phyloP scores from a whole-genome alignment of 2,329 filamentous ascomycete genomes.

The Botryotinia narcissicola region DNA sequence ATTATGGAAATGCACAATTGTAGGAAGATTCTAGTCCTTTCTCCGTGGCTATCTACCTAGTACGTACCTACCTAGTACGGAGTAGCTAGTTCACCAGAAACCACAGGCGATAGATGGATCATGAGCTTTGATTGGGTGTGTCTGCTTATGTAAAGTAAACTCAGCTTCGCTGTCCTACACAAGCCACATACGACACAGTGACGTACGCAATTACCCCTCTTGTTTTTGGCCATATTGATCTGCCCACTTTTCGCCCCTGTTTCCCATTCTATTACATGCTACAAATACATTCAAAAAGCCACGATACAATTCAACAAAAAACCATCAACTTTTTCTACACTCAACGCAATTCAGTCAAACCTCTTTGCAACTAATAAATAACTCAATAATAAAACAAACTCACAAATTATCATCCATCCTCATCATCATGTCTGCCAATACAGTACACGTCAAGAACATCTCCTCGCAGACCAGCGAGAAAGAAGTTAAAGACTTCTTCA shows the following conservation, averaged over 20 bases:
- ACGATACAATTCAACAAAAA: not conserved
- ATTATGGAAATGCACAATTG: not conserved
- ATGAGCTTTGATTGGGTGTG: not conserved
- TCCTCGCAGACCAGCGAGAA: slow-evolving; percentile 77
- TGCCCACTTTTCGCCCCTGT: slow-evolving; percentile 13
- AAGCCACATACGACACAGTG: slow-evolving; percentile 15
- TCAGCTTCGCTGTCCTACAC: not conserved
- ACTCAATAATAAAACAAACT: not conserved
- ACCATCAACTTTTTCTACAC: not conserved
- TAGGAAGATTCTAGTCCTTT: not conserved
- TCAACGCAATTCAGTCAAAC: not conserved
- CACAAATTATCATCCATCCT: not conserved
- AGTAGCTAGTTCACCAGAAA: not conserved
- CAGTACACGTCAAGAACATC: slow-evolving; percentile 89
- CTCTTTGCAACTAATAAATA: not conserved
- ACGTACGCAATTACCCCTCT: slow-evolving; percentile 14
- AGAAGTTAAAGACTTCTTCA: slow-evolving; percentile 96
- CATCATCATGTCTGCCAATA: slow-evolving; percentile 43
- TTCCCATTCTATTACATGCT: slow-evolving; percentile 4
- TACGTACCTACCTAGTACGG: not conserved
- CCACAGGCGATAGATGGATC: no score
- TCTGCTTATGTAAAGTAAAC: not conserved
- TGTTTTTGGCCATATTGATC: not conserved
- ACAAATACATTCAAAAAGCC: slow-evolving; percentile 14
- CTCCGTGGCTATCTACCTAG: not conserved